Evolutionary conservation across 2,329 filamentous ascomycete species (phyloP).

Genomic region (Ceratocystis huliohia): DNA sequence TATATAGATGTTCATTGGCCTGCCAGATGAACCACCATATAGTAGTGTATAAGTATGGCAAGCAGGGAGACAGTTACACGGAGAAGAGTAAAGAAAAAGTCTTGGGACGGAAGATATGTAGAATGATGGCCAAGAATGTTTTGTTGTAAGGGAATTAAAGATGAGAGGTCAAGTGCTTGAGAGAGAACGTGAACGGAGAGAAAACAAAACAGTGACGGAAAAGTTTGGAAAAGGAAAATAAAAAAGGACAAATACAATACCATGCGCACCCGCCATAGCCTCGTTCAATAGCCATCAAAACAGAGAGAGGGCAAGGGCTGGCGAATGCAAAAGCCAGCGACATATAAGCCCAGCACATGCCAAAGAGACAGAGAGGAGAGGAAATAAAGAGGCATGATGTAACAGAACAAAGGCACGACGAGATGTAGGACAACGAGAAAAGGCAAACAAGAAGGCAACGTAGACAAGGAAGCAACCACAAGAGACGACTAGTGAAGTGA

Average conservation of each 20-base stretch:
- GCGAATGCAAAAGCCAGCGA: neutral
- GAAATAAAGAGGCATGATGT: neutral
- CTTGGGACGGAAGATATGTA: constrained; percentile 5
- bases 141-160: constrained; percentile 8
- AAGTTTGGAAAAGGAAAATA: neutral
- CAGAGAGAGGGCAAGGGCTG: neutral
- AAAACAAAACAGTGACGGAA: neutral
- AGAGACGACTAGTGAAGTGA: neutral
- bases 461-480: constrained; percentile 6
- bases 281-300: constrained; percentile 3
- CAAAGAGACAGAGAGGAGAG: neutral
- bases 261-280: neutral
- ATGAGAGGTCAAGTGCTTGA: constrained; percentile 9
- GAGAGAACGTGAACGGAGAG: neutral
- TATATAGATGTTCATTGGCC: constrained; percentile 10
- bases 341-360: neutral
- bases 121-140: constrained; percentile 9
- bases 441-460: constrained; percentile 9
- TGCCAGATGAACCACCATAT: constrained; percentile 7
- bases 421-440: constrained; percentile 1
- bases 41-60: constrained; percentile 2
- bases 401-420: constrained; percentile 4
- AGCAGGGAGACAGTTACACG: constrained; percentile 8
- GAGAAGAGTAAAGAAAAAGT: neutral
- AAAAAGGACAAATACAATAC: constrained; percentile 7